A percentile compares a stretch with the other conserved stretches of the same genome.
Conservation (phyloP, 2,329 filamentous ascomycete species). For the Exophiala oligosperma region DNA sequence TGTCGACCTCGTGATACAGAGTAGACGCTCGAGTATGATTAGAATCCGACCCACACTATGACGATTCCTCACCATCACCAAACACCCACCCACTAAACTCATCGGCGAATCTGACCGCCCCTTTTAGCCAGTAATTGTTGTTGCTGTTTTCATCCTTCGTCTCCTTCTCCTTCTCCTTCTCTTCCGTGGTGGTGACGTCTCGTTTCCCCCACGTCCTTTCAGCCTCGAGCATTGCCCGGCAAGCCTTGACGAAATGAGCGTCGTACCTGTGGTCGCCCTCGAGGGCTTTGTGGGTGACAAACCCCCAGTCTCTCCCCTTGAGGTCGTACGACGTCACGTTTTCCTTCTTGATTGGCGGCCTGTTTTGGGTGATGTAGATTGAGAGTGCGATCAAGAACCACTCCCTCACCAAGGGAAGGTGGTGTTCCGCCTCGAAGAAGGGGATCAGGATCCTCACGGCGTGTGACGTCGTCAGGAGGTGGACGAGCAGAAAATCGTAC, state of each 20-base stretch:
- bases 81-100: constrained; percentile 39
- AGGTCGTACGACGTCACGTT: constrained; percentile 58
- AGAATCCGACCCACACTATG: neutral
- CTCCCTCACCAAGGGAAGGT: constrained; percentile 72
- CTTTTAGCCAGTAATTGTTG: constrained; percentile 36
- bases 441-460: constrained; percentile 85
- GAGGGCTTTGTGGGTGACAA: constrained; percentile 70
- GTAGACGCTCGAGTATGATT: neutral
- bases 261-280: constrained; percentile 68
- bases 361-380: constrained; percentile 72
- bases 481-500: constrained; percentile 82
- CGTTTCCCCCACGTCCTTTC: constrained; percentile 45
- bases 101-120: constrained; percentile 48
- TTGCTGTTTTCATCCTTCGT: no score
- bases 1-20: neutral
- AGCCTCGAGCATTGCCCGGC: constrained; percentile 72
- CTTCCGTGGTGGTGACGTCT: neutral
- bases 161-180: neutral
- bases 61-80: neutral
- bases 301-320: constrained; percentile 72
- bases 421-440: constrained; percentile 69
- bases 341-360: constrained; percentile 66
- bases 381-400: constrained; percentile 86
- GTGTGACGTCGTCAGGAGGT: constrained; percentile 81
- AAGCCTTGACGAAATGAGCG: constrained; percentile 81